Conservation (phyloP, 495 filamentous ascomycete species). For the Hypoxylon cercidicola region DNA sequence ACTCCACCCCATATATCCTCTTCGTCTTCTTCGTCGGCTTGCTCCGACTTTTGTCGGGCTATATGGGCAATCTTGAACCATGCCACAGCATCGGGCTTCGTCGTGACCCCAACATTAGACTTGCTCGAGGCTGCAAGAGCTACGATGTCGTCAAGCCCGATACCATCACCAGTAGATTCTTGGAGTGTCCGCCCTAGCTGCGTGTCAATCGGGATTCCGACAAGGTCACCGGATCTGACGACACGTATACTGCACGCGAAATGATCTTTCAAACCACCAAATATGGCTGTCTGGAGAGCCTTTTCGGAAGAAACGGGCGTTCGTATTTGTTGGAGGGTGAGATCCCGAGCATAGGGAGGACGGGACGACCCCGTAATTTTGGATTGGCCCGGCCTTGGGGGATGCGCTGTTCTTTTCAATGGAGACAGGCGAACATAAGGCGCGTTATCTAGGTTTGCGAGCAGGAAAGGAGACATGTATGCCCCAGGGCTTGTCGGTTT, state of each 20-base stretch:
- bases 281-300: conserved; percentile 81
- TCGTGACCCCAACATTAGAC: conserved; percentile 37
- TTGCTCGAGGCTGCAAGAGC: conserved; percentile 53
- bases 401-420: conserved; percentile 60
- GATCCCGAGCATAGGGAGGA: conserved; percentile 88
- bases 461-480: conserved; percentile 84
- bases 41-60: conserved; percentile 66
- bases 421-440: conserved; percentile 78
- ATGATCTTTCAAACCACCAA: conserved; percentile 84
- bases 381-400: conserved; percentile 51
- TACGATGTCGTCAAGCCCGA: conserved; percentile 72
- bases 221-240: conserved; percentile 84
- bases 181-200: conserved; percentile 80
- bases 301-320: conserved; percentile 89
- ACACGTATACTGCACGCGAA: conserved; percentile 83
- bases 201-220: conserved; percentile 87
- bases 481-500: conserved; percentile 66
- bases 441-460: conserved; percentile 81
- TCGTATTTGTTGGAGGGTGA: conserved; percentile 88
- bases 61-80: conserved; percentile 91
- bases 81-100: conserved; percentile 70
- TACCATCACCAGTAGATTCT: conserved; percentile 67
- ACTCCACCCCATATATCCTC: conserved; percentile 84
- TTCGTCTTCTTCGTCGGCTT: conserved; percentile 51
- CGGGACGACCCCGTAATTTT: conserved; percentile 67